Base-by-base conservation (phyloP, 2,329 filamentous ascomycete genomes). In the Onygenales sp. region DNA sequence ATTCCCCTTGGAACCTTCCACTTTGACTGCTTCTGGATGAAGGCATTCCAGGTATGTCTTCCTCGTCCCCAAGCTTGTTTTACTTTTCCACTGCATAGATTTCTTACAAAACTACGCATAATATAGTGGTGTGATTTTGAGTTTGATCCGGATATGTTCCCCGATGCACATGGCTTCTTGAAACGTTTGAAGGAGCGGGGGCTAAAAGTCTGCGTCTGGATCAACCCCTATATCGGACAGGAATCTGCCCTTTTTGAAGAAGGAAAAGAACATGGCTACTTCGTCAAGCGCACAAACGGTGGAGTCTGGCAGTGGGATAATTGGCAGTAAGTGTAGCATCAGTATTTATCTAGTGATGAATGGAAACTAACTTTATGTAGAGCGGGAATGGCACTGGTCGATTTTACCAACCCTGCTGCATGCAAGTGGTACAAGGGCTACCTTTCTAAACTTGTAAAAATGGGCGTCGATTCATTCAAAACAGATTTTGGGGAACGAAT, bases 11-110 rank as follows among this genome's bases (percentile, higher is more conserved):
- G 85, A 39, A 84, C 87, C 2, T 88, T 89, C 67, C 86, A 89
- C 66, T 89, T 85, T 58, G 85, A 89, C 64, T 86, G 82, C 66
- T 89, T 87, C 75, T 89, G 85, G 85, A 83, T 89, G 76, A 83
- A 83, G 57, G 17, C n/a, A 8, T 44, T 44, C 14, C 42, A 44
- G 14, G 42, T 44, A 44, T 17, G 42, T 11, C 10, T 41, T 41
- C 2, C 10, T 41, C 3, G 11, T 41, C 14, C 21, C 5, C 21
- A 27, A 27, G 21, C 21, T 27, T 27, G 21, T 27, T 27, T 27
- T 27, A 27, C 21, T 27, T 27, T 27, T 27, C 21, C 21, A 27
- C 13, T 39, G 36, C 9, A 10, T 39, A 39, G 9, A 39, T 39
- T 9, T 10, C 36, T 39, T 9, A 39, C 36, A 39, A 9, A 39